A percentile compares a stretch with the other conserved stretches of the same genome.
Conservation (phyloP, 2,329 filamentous ascomycete genomes). For the Colletotrichum brevisporum region DNA sequence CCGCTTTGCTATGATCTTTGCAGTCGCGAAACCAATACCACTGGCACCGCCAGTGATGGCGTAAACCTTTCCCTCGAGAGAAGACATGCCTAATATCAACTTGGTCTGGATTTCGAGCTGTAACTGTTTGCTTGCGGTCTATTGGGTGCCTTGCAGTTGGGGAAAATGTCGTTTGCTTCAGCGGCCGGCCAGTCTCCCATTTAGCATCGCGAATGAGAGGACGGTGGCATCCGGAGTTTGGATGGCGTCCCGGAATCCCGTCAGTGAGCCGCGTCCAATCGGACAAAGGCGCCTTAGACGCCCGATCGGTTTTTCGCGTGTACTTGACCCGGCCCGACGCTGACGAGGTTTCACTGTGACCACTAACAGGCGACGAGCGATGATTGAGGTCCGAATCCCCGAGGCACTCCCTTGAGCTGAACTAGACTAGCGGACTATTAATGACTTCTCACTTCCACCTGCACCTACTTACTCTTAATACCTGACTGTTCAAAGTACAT, state of each 20-base stretch:
- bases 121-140: not conserved
- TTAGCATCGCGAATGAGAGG: conserved; percentile 1
- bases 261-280: conserved; percentile 24
- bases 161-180: not conserved
- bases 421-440: too few species aligned
- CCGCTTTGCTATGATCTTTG: conserved; percentile 52
- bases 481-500: too few species aligned
- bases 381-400: not conserved
- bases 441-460: too few species aligned
- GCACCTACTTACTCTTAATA: too few species aligned
- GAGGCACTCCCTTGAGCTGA: too few species aligned
- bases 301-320: conserved; percentile 17
- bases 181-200: not conserved
- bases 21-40: conserved; percentile 58
- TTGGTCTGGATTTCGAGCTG: too few species aligned
- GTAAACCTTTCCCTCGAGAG: conserved; percentile 50
- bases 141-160: not conserved
- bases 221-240: not conserved
- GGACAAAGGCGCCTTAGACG: not conserved
- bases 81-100: conserved; percentile 42
- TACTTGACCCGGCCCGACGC: conserved; percentile 36
- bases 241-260: conserved; percentile 20
- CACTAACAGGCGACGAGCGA: not conserved
- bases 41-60: conserved; percentile 51
- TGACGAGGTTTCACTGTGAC: not conserved